These are phyloP conservation scores for Cladorrhinum sp. DNA, from an alignment of 2,329 filamentous ascomycete species.

Conservation along the genomic window DNA sequence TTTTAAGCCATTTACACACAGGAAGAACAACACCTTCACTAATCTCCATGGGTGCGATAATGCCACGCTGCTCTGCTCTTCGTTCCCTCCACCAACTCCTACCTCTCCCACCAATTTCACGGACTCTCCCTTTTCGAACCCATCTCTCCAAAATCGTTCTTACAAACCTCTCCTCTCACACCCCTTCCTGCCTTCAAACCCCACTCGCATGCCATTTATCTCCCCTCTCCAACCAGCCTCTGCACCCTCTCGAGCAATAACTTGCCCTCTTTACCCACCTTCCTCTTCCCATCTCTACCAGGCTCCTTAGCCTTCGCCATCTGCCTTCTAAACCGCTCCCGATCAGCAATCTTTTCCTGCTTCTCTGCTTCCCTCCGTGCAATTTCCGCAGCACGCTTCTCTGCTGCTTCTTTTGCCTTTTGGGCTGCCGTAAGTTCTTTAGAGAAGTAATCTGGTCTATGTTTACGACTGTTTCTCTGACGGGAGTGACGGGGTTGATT, in stretches of 20 bases:
- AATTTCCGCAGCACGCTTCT: conserved; percentile 42
- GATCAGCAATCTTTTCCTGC: conserved; percentile 62
- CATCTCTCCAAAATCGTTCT: no score
- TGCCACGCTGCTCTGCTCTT: not conserved
- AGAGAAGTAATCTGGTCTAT: conserved; percentile 58
- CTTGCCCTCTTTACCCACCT: conserved; percentile 76
- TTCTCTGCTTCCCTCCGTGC: conserved; percentile 58
- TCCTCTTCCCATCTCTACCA: conserved; percentile 66
- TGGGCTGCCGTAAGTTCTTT: conserved; percentile 57
- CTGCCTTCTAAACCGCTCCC: conserved; percentile 61
- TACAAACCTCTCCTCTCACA: no score
- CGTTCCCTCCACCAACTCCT: not conserved
- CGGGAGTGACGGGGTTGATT: conserved; percentile 14
- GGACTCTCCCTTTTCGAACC: not conserved
- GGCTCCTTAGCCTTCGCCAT: conserved; percentile 69
- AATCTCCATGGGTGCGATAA: no score
- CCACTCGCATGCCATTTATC: not conserved
- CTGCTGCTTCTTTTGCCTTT: conserved; percentile 40
- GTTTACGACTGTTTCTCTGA: conserved; percentile 25
- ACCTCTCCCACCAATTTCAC: not conserved
- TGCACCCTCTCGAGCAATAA: conserved; percentile 76
- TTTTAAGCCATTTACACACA: not conserved
- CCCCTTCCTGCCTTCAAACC: not conserved
- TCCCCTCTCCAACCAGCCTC: conserved; percentile 57
- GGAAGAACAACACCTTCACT: not conserved